phyloP scores from a whole-genome alignment of 148 eudicot species.

The Rhododendron kiyosumense region DNA sequence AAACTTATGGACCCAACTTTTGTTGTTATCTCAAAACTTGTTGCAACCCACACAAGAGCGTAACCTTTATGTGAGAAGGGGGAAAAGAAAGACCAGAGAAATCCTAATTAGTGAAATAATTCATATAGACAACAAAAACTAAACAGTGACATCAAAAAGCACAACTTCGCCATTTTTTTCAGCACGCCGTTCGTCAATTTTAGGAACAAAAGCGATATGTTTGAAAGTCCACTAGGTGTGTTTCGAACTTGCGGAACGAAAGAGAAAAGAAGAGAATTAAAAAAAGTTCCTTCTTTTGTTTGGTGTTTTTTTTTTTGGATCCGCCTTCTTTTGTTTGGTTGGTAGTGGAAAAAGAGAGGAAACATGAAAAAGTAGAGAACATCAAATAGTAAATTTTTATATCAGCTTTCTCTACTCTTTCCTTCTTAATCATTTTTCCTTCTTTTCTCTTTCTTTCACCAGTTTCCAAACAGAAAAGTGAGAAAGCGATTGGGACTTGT shows the following conservation, averaged over 20 bases:
- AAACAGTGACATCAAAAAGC: neutral
- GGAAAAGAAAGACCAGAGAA: neutral
- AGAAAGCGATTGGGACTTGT: neutral
- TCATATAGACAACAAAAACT: neutral
- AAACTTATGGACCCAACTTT: slow-evolving; percentile 20
- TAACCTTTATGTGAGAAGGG: neutral
- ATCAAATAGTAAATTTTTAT: no score
- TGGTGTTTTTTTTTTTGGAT: no score
- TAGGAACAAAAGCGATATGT: neutral
- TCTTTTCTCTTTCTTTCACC: neutral
- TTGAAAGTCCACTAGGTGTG: neutral
- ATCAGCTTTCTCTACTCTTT: neutral
- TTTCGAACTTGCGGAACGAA: neutral
- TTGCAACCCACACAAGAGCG: neutral
- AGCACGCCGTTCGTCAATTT: neutral
- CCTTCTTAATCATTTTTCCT: neutral
- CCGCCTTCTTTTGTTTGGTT: neutral
- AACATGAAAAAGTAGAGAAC: neutral
- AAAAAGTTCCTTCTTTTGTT: neutral
- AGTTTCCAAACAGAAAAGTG: neutral
- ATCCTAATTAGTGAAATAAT: neutral
- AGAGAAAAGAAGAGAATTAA: neutral
- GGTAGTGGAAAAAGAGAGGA: neutral
- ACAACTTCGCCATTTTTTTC: neutral
- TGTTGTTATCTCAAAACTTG: slow-evolving; percentile 15